These are phyloP conservation scores for bread wheat (Triticum aestivum) DNA, from an alignment of 176 grass and related monocot species.

Conservation along the genomic window IWGSC_CS_RefSeq_v2.1 NC_057796.1:92285877-92286376, in stretches of 20 bases:
- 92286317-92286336: not conserved
- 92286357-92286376: constrained; percentile 97
- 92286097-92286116: constrained; percentile 93
- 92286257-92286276: not conserved
- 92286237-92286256: not conserved
- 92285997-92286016: constrained; percentile 77
- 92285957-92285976: not conserved
- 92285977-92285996: not conserved
- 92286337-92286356: constrained; percentile 68
- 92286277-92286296: not conserved
- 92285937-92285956: not conserved
- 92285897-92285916: not conserved
- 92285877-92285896: not conserved
- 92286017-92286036: constrained; percentile 95
- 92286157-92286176: constrained; percentile 97
- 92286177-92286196: constrained; percentile 82
- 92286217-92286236: not conserved
- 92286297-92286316: not conserved
- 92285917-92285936: not conserved
- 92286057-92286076: constrained; percentile 98
- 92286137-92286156: constrained; percentile 86
- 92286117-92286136: constrained; percentile 85
- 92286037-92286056: constrained; percentile 99
- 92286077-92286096: constrained; percentile 98
- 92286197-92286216: constrained; percentile 13